Conservation (phyloP, 139 green algal species). For the Edaphochlamys debaryana region DNA sequence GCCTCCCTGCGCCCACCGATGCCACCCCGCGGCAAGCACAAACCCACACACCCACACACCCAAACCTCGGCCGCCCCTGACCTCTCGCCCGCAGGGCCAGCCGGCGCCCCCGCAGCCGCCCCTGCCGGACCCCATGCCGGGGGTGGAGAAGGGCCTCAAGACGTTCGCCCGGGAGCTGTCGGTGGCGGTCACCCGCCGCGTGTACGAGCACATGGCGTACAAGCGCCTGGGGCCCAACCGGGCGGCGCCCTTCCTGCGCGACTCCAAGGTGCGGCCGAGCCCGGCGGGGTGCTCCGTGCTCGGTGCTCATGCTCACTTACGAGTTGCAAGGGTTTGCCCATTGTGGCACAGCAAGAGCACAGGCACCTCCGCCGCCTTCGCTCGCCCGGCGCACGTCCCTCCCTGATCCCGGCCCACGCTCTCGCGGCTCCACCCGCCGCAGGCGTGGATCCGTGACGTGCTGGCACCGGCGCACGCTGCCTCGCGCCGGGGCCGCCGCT, state of each 20-base stretch:
- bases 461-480: background rate
- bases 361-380: too few relatives aligned
- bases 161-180: constrained; percentile 30
- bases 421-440: too few relatives aligned
- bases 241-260: constrained; percentile 39
- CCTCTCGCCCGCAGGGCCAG: constrained; percentile 24
- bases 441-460: constrained; percentile 49
- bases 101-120: constrained; percentile 6
- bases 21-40: too few relatives aligned
- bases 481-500: background rate
- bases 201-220: constrained; percentile 36
- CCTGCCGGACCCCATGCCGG: constrained; percentile 19
- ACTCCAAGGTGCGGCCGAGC: too few relatives aligned
- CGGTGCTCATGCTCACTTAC: too few relatives aligned
- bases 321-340: too few relatives aligned
- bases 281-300: too few relatives aligned
- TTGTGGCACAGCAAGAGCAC: too few relatives aligned
- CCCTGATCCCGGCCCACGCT: too few relatives aligned
- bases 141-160: background rate
- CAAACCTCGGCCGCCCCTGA: background rate
- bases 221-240: background rate
- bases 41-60: too few relatives aligned
- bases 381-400: too few relatives aligned
- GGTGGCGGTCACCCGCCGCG: constrained; percentile 12
- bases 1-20: too few relatives aligned